Base-by-base conservation (phyloP, 257 asterid species). In the Dorcoceras hygrometricum region DNA sequence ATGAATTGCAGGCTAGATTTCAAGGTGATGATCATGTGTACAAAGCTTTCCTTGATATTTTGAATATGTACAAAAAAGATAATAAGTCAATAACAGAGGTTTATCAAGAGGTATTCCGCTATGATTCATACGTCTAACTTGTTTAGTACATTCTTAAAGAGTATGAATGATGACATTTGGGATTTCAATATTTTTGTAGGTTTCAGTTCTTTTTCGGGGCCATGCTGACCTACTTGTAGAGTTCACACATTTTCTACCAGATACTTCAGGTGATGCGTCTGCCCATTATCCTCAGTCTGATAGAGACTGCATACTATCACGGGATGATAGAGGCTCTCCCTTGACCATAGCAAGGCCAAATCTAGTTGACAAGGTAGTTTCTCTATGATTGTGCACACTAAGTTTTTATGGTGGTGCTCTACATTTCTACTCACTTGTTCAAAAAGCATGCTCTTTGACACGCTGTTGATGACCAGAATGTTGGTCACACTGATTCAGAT, bases 161-260 rank as follows among this genome's bases (percentile, higher is more conserved):
- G 20, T n/a, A 56, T 46, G 53, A 62, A 59, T 55, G 20, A 51
- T 61, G 68, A 72, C 65, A 50, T 31, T 58, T 62, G 31, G 67
- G 70, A 58, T 29, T 69, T 43, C 66, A 24, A 67, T 65, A 59
- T 24, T 56, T 78, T 79, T 78, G 78, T 80, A 95, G 99, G 98
- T 91, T 72, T 83, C 96, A 62, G 77, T 75, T 80, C 98, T 95
- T 62, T 87, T 95, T 75, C 81, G 74, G 66, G 88, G 81, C 74
- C 95, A 95, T 69, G 76, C 82, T 66, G 99, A 95, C 82, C 86
- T 91, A 62, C 99, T 95, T 78, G 93, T 78, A 48, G 98, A 95
- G 80, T 95, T 95, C 83, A 78, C 88, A 71, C 96, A 86, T 78
- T 91, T 95, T 79, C 77, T 95, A 71, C 99, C 98, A 57, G 89